These are phyloP conservation scores for Cenchrus americanus DNA, from an alignment of 176 grass and related monocot genomes.

Conservation along the genomic window DNA sequence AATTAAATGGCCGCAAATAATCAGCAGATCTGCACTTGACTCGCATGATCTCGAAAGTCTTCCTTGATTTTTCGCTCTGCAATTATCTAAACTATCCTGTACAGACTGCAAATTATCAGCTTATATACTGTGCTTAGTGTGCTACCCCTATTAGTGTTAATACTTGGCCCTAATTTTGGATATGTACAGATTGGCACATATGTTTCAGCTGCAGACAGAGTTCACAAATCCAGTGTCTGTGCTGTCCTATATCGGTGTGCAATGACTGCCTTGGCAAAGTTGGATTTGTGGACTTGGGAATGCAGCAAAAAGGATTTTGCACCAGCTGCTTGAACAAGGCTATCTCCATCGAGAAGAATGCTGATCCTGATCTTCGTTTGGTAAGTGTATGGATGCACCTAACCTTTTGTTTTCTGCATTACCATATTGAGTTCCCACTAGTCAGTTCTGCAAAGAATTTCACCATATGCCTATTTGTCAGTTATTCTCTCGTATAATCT, in stretches of 20 bases:
- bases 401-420: slow-evolving; percentile 8
- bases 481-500: not conserved
- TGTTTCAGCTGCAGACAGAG: slow-evolving; percentile 63
- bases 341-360: slow-evolving; percentile 48
- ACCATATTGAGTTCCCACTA: slow-evolving; percentile 9
- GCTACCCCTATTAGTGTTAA: slow-evolving; percentile 13
- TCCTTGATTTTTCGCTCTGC: not conserved
- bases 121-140: slow-evolving; percentile 2
- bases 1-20: not conserved
- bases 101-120: slow-evolving; percentile 14
- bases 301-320: slow-evolving; percentile 73
- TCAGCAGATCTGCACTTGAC: not conserved
- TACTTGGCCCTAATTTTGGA: slow-evolving; percentile 27
- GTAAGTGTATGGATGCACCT: slow-evolving; percentile 40
- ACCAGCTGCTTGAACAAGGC: slow-evolving; percentile 58
- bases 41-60: slow-evolving; percentile 12
- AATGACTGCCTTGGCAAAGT: slow-evolving; percentile 55
- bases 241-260: slow-evolving; percentile 79
- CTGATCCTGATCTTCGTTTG: slow-evolving; percentile 37
- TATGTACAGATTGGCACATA: slow-evolving; percentile 69
- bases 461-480: slow-evolving; percentile 8
- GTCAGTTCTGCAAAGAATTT: not conserved
- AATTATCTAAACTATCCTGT: slow-evolving; percentile 4
- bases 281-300: slow-evolving; percentile 63
- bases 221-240: slow-evolving; percentile 65